Base-by-base conservation (phyloP, 2,329 filamentous ascomycete species). In the Colletotrichum spaethianum region DNA sequence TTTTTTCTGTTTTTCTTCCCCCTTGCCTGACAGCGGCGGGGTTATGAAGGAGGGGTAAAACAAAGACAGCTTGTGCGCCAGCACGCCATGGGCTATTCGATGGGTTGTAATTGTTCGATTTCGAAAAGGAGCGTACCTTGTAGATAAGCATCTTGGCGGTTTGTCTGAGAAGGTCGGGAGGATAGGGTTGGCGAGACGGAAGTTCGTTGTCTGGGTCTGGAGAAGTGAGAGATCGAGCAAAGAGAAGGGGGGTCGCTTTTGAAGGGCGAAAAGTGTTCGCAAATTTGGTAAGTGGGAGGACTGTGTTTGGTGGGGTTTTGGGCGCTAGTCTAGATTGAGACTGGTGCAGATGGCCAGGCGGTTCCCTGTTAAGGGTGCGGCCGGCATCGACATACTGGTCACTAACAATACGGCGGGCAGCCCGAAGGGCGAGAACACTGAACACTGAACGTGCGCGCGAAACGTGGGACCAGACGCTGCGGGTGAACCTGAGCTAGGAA, bases 71-170 rank as follows among this genome's bases (percentile, higher is more conserved):
- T n/a, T 33, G 57, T 31, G 46, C 28, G 40, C 33, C 18, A 6
- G 26, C 38, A 40, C n/a, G 31, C 23, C n/a, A 61, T 53, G 36
- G 8, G 9, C 8, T 11, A 28, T 7, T 42, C 26, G 31, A 26
- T 23, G 38, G 28, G 11, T n/a, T 46, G 59, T 28, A 14, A 8
- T 33, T 26, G 48, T 8, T n/a, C 3, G 11, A 33, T 26, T 20
- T 38, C 5, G 9, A 26, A 33, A 11, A 26, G n/a, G 33, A 50
- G 56, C 86, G 73, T 83, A 93, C 92, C 85, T 87, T 91, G 90
- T 83, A 94, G 81, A 94, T 93, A 82, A 93, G 88, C 92, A 94
- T 94, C 79, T 85, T 93, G 89, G 79, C 84, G 84, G 82, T 80
- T 78, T 77, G 74, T 72, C 66, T 77, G 78, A 78, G 74, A 76